Percentiles rank a stretch among this genome's conserved stretches.
phyloP scores from a whole-genome alignment of 75 land plant genomes.

The Sequoiadendron giganteum region DNA sequence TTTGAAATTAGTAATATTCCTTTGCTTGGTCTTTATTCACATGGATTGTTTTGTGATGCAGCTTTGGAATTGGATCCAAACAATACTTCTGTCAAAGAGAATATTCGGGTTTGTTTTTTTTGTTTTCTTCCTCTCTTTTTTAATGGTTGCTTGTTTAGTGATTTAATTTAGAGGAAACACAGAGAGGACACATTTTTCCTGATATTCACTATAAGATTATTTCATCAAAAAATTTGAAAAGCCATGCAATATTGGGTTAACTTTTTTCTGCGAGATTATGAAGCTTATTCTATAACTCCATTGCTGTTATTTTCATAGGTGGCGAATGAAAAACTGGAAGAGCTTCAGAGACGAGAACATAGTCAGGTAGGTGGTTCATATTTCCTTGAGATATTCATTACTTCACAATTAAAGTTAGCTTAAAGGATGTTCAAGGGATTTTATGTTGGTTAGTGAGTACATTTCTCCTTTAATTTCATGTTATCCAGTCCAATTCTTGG shows the following conservation, averaged over 20 bases:
- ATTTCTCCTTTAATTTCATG: neutral
- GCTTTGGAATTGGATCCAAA: conserved; percentile 73
- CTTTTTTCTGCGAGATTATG: neutral
- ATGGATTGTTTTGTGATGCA: conserved; percentile 26
- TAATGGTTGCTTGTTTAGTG: neutral
- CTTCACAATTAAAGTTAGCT: neutral
- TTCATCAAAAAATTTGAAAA: neutral
- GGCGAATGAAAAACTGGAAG: conserved; percentile 47
- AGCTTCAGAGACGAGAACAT: conserved; percentile 11
- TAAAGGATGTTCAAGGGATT: neutral
- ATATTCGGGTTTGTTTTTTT: conserved; percentile 47
- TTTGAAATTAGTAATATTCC: neutral
- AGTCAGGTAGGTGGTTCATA: conserved; percentile 23
- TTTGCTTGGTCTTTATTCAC: neutral
- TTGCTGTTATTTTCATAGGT: conserved; percentile 18
- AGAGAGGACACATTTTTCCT: neutral
- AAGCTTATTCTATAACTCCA: conserved; percentile 3
- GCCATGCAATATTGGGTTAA: neutral
- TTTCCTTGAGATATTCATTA: neutral
- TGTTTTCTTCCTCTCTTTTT: neutral
- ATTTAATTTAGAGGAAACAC: neutral
- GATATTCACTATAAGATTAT: neutral
- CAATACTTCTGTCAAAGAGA: conserved; percentile 57
- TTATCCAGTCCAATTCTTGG: neutral
- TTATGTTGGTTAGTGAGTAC: neutral